Evolutionary conservation across 768 basidiomycete species (phyloP), one percentile per base, ranked within the genome.

Genomic region (Strobilomyces echinocephalus): DNA sequence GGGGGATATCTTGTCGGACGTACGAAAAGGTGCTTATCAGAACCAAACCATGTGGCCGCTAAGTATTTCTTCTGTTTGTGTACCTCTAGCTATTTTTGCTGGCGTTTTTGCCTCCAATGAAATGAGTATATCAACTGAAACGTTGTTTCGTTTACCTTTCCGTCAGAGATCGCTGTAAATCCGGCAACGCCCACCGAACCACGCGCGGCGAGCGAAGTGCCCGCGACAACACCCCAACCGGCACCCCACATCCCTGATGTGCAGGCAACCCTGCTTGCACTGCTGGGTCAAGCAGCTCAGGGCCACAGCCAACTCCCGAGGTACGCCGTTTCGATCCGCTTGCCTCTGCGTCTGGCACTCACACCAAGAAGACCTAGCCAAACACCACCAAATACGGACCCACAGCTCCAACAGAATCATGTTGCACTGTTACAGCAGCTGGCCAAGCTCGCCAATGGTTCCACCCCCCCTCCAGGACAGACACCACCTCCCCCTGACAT

Each of bases 1-100:
- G 69, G 75, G 78, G 72, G 80, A 83, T 69, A 74, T 86, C 69
- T 70, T 90, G 72, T 81, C 79, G 72, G 81, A 77, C 67, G 75
- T 71, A 66, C 79, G 78, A 77, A 84, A 91, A 91, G 91, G 90
- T 93, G 88, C 88, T 81, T 91, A 90, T 84, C 78, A 73, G 72
- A 74, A 61, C 68, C 78, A 73, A 71, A 74, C 60, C 68, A 70
- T 77, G 74, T 83, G 79, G 84, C 84, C 84, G 88, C 85, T 87
- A 86, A 90, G 88, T 90, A 88, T 77, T 72, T 75, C 75, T 75
- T 74, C 73, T 73, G 71, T 70, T 74, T 74, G 75, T 81, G 81
- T 81, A 89, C 87, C 80, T 72, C 74, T 78, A 85, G 73, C 75
- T 78, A 76, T 76, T 73, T 67, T 63, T 70, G 69, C 70, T 69